Base-by-base conservation (phyloP, 305 asterid genomes). In the Nicotiana rustica region DNA sequence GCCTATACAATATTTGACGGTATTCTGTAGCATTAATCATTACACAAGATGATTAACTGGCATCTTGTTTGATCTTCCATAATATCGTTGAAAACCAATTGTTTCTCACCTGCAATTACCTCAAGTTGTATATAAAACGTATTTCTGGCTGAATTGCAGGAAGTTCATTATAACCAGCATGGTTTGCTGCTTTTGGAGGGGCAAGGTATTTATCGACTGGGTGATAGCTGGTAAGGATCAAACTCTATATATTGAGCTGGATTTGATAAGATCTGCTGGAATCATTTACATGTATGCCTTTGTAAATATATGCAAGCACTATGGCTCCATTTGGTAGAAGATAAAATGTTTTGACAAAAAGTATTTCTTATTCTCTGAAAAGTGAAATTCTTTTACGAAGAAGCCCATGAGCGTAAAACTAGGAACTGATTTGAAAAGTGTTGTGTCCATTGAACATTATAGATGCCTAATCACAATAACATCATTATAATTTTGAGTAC, bases 91-190 rank as follows among this genome's bases (percentile, higher is more conserved):
- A 71, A 61, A 73, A 73, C 21, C 6, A 3, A 21, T 14, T 47
- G 25, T 49, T 73, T 21, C 31, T 73, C 41, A 21, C 64, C 64
- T 21, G 21, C 41, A 52, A 47, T 49, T 73, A 59, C 84, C 6
- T 82, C 49, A 52, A 41, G 64, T 47, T 13, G 7, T 47, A 13
- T 49, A n/a, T 59, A 17, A 14, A 59, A 21, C 56, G 15, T 76
- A 67, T 59, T 49, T 71, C 73, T 84, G 68, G 82, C 52, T 19
- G 55, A 29, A 29, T 77, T 61, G 83, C 96, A 96, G 99, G 99
- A 96, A 85, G 95, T 96, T 81, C 99, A 96, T 88, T 95, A 93
- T 84, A 95, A 95, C 86, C 98, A 96, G 90, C 99, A 96, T 18
- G 98, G 98, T 55, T 81, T 96, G 85, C 84, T 96, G 90, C 97